These are phyloP conservation scores for Aleurites moluccanus DNA, from an alignment of 441 rosid species.

Conservation along the genomic window DNA sequence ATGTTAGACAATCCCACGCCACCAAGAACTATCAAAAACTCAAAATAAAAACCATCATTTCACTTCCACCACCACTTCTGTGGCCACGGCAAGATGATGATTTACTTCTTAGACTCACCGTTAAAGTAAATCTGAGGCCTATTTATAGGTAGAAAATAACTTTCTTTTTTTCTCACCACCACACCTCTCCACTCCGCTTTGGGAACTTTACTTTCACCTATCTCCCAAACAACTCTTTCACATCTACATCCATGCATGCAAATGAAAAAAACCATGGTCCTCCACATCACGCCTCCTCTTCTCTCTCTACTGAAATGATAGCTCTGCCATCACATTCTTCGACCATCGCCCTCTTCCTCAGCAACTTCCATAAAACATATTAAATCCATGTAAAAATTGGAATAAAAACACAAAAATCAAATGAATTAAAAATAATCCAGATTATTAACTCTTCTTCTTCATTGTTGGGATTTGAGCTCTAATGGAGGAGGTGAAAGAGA, in stretches of 20 bases:
- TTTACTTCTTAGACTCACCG: constrained; percentile 42
- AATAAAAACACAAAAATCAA: no score
- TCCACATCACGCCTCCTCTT: no score
- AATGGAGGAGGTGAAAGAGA: no score
- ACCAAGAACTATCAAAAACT: constrained; percentile 1
- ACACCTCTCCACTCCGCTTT: constrained; percentile 60
- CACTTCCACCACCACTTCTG: constrained; percentile 16
- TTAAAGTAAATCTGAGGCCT: constrained; percentile 41
- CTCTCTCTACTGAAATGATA: no score
- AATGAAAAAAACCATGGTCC: constrained; percentile 35
- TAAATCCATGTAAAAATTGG: no score
- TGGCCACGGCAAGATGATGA: constrained; percentile 40
- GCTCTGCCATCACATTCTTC: no score
- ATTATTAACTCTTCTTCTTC: no score
- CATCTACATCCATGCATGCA: constrained; percentile 71
- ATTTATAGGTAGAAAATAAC: constrained; percentile 53
- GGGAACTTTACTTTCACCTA: constrained; percentile 58
- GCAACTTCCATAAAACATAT: no score
- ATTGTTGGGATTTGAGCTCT: no score
- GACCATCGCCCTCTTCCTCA: no score
- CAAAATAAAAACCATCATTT: constrained; percentile 11
- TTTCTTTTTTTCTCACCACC: constrained; percentile 62
- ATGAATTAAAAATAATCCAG: no score
- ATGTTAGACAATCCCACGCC: background rate
- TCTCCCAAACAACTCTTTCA: constrained; percentile 41